Evolutionary conservation across 495 filamentous ascomycete genomes (phyloP).

Genomic region (Xylaria acuta): DNA sequence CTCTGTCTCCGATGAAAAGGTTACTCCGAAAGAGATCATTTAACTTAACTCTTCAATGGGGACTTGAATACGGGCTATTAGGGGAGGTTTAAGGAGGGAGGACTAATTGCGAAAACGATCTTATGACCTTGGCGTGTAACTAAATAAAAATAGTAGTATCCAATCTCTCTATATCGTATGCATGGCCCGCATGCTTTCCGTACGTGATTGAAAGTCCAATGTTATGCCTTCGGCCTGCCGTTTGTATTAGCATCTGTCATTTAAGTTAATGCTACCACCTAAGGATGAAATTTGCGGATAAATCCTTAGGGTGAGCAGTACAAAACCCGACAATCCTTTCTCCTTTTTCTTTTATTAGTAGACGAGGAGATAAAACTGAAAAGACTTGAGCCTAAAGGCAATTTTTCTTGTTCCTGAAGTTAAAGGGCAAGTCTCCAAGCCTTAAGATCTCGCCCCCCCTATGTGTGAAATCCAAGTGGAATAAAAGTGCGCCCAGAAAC

Average conservation of each 20-base stretch:
- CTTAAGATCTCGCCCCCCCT: too few species aligned
- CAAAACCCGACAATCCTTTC: too few species aligned
- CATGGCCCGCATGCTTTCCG: background rate
- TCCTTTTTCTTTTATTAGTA: too few species aligned
- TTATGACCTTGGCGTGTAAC: background rate
- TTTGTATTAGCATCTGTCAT: background rate
- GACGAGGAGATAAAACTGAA: too few species aligned
- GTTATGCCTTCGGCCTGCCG: background rate
- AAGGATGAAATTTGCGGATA: too few species aligned
- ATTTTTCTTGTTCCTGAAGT: too few species aligned
- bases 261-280: too few species aligned
- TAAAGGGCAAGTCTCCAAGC: too few species aligned
- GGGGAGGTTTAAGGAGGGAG: background rate
- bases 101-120: background rate
- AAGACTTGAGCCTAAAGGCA: too few species aligned
- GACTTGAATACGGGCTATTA: background rate
- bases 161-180: background rate
- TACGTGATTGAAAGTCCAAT: background rate
- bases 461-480: too few species aligned
- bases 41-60: background rate
- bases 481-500: too few species aligned
- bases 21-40: background rate
- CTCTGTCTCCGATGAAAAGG: slow-evolving; percentile 20
- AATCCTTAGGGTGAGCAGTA: too few species aligned
- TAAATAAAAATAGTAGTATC: background rate